phyloP scores from a whole-genome alignment of 805 yeast species.

The Kodamaea restingae region DNA sequence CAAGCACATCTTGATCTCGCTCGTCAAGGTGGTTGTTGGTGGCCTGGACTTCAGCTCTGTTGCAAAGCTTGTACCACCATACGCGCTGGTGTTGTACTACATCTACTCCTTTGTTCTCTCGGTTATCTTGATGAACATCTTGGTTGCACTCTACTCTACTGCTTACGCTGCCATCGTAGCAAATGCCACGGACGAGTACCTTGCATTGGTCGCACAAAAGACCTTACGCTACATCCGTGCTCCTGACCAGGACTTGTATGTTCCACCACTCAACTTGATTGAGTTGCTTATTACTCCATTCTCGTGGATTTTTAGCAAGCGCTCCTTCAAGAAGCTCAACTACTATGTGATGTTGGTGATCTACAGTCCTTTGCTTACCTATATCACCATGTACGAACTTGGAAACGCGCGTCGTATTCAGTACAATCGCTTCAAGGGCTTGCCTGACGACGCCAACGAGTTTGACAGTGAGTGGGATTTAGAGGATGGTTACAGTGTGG shows the following conservation, averaged over 20 bases:
- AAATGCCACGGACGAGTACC: slow-evolving; percentile 79
- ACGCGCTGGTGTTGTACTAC: slow-evolving; percentile 76
- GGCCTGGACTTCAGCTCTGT: slow-evolving; percentile 70
- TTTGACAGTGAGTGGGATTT: slow-evolving; percentile 77
- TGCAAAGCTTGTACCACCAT: slow-evolving; percentile 75
- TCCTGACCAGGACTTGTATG: slow-evolving; percentile 80
- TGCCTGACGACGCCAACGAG: slow-evolving; percentile 78
- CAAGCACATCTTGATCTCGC: slow-evolving; percentile 52
- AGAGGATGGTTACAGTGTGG: slow-evolving; percentile 62
- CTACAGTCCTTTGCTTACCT: slow-evolving; percentile 62
- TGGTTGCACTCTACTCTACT: slow-evolving; percentile 80
- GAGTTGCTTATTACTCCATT: slow-evolving; percentile 46
- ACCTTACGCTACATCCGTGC: slow-evolving; percentile 82
- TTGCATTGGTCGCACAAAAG: slow-evolving; percentile 80
- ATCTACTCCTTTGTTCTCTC: slow-evolving; percentile 70
- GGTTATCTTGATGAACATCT: slow-evolving; percentile 73
- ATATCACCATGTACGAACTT: slow-evolving; percentile 62
- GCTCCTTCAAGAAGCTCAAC: slow-evolving; percentile 38
- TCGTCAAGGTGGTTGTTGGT: slow-evolving; percentile 70
- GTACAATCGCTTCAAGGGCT: slow-evolving; percentile 61
- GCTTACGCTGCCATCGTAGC: slow-evolving; percentile 79
- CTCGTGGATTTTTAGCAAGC: slow-evolving; percentile 31
- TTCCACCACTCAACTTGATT: slow-evolving; percentile 78
- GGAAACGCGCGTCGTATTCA: slow-evolving; percentile 63
- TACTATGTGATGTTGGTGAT: slow-evolving; percentile 57